Evolutionary conservation across 495 filamentous ascomycete species (phyloP).

Genomic region (Patellaria atrata): DNA sequence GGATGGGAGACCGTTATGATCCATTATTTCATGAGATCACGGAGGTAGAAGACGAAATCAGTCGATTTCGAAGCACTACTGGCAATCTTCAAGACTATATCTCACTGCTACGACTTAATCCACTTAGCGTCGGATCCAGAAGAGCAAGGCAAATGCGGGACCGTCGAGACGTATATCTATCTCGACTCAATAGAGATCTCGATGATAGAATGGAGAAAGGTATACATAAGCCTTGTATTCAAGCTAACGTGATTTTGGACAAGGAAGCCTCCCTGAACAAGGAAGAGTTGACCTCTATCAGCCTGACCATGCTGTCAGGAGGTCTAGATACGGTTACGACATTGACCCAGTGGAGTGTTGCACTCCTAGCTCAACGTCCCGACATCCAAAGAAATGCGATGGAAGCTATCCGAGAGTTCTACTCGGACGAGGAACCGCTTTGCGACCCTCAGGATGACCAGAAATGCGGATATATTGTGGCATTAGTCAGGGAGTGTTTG

Average conservation of each 20-base stretch:
- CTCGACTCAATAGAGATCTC: conserved; percentile 35
- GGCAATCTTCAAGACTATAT: conserved; percentile 53
- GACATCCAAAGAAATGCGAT: conserved; percentile 47
- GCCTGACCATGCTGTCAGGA: conserved; percentile 47
- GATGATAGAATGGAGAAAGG: conserved; percentile 45
- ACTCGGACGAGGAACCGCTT: conserved; percentile 37
- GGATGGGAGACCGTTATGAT: conserved; percentile 42
- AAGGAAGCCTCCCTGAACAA: conserved; percentile 43
- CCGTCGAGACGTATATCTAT: conserved; percentile 45
- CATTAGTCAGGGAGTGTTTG: conserved; percentile 44
- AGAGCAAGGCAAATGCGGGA: conserved; percentile 44
- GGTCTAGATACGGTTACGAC: conserved; percentile 51
- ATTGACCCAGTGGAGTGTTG: conserved; percentile 48
- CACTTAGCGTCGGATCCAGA: conserved; percentile 35
- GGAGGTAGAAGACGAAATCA: conserved; percentile 45
- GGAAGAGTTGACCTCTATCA: conserved; percentile 47
- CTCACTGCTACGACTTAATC: conserved; percentile 43
- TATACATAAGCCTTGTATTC: conserved; percentile 46
- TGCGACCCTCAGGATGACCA: conserved; percentile 46
- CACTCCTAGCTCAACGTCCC: conserved; percentile 38
- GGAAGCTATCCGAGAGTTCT: conserved; percentile 39
- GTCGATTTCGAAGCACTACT: conserved; percentile 43
- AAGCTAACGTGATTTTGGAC: conserved; percentile 49
- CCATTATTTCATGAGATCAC: conserved; percentile 48
- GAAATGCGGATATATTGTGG: conserved; percentile 44